Percentiles rank a stretch among this genome's conserved stretches.
Conservation (phyloP, 1,284 basidiomycete genomes). For the Fomitiporia mediterranea region DNA sequence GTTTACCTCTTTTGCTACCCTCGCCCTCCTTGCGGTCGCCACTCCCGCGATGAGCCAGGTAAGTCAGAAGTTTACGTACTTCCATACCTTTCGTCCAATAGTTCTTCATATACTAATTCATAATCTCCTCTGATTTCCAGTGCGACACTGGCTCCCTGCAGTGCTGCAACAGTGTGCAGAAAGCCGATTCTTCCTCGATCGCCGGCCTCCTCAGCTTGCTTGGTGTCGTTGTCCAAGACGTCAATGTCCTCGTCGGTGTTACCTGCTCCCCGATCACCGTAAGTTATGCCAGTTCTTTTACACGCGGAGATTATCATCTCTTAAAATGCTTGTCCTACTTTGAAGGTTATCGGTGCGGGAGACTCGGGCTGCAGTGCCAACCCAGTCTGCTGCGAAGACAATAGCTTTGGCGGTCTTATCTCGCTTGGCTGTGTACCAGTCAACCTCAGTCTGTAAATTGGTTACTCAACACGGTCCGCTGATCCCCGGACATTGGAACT, state of each 20-base stretch:
- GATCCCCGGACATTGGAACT: too few species aligned
- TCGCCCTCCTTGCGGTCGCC: constrained; percentile 20
- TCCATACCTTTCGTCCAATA: not conserved
- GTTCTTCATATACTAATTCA: not conserved
- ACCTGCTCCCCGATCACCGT: constrained; percentile 19
- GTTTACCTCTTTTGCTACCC: constrained; percentile 9
- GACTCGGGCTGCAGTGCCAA: not conserved
- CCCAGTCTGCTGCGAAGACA: constrained; percentile 20
- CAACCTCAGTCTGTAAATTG: constrained; percentile 7
- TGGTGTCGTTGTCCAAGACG: constrained; percentile 10
- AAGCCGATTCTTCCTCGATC: not conserved
- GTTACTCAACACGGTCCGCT: too few species aligned
- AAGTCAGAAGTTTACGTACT: not conserved
- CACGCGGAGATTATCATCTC: not conserved
- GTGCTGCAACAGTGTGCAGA: constrained; percentile 16
- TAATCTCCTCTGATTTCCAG: too few species aligned
- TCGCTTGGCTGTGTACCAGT: constrained; percentile 18
- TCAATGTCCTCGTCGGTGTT: constrained; percentile 12
- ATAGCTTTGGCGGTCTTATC: constrained; percentile 16
- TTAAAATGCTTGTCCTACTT: not conserved
- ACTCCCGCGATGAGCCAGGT: constrained; percentile 5
- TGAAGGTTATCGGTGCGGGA: constrained; percentile 13
- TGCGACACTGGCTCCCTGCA: constrained; percentile 16
- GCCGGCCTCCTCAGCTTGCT: not conserved
- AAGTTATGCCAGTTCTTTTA: not conserved